Base-by-base conservation (phyloP, 345 rosid species). In the Mallotus nudiflorus region DNA sequence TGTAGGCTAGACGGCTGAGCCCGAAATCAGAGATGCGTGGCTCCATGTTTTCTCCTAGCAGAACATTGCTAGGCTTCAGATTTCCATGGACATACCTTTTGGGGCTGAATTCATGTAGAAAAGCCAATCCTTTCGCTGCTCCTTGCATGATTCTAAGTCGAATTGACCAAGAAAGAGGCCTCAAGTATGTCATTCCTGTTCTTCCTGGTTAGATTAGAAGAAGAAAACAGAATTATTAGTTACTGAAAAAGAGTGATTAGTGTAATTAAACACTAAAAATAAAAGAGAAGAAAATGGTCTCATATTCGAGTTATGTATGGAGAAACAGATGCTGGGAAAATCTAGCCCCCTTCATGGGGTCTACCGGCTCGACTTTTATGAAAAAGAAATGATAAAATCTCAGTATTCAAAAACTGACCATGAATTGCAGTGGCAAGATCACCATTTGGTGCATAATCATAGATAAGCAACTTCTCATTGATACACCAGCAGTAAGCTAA, bases 1-100 rank as follows among this genome's bases (percentile, higher is more conserved):
- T 56, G 52, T 57, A 46, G 11, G 73, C 71, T 33, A 77, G 69
- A 31, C 76, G 71, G 51, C 53, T 39, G 2, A 77, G 73, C 27
- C 77, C 80, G 31, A 72, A 67, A 67, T 77, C 80, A 3, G 80
- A 67, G 68, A 77, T 77, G 44, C 20, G 62, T 55, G 80, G 77
- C 33, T 77, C 80, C 80, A 77, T 67, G 68, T 44, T 54, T 24
- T 71, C 65, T 39, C 72, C 76, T 27, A 77, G 80, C 3, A 77
- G 76, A 24, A 77, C 19, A 48, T 72, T 77, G 65, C 68, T 35
- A 19, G 73, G 65, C 76, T 67, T 71, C 57, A 77, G 39, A 48
- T 77, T 53, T 55, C 80, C 80, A 55, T 77, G 76, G 52, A 77
- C 80, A 45, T 71, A 71, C 60, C 69, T 67, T 64, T 62, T 77